Base-by-base conservation (phyloP, 768 basidiomycete genomes). In the Russula foetens region DNA sequence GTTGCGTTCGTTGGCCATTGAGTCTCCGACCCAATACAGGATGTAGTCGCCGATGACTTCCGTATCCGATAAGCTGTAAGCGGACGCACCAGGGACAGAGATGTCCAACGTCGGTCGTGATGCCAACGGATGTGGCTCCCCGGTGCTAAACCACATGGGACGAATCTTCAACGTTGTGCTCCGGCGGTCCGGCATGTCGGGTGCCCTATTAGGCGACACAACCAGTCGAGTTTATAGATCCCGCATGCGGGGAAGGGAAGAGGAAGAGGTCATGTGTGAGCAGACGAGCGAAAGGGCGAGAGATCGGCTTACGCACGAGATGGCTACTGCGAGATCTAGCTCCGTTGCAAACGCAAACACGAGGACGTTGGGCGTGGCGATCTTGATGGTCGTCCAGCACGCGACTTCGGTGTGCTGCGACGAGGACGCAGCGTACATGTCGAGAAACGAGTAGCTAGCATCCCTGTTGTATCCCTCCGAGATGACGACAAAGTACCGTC, bases 21-120 rank as follows among this genome's bases (percentile, higher is more conserved):
- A 46, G 7, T n/a, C 39, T 12, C 59, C 59, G 19, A 60, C 59
- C 59, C 59, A 60, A 29, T 47, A 60, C 11, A 60, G 39, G 35
- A 60, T 60, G 39, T 60, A 60, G 52, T 60, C 59, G 17, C 59
- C 59, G 28, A 60, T 60, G 8, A 60, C 59, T 23, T 60, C 52
- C 15, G 59, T 60, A 48, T 60, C 53, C 7, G 59, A 60, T 33
- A 60, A 35, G 39, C 54, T 60, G 28, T 60, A 53, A 2, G 59
- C 59, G 17, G 59, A 53, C 21, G 46, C 59, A 14, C 59, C 53
- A 7, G 52, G 2, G 23, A 60, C 53, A 26, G 45, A 8, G 5
- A 60, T 17, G 14, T 60, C 59, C 9, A 60, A 41, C 15, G n/a
- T 21, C 3, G 51, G 52, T 15, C 15, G 8, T 2, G 59, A 47